These are phyloP conservation scores for Rheum nobile DNA, from an alignment of 148 eudicot species.

Conservation along the genomic window DNA sequence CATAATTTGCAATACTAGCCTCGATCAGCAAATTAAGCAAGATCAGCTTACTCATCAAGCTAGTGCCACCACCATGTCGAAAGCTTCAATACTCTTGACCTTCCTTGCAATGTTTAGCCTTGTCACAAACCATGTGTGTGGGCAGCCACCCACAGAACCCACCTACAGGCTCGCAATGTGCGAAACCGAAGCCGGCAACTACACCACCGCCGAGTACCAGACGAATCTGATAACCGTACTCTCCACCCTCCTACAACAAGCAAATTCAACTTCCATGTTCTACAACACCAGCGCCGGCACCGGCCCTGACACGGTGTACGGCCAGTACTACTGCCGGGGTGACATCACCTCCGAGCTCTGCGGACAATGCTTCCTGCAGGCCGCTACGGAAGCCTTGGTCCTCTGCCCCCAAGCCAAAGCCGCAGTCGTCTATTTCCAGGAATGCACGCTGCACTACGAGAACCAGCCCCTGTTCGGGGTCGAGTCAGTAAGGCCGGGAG, in stretches of 20 bases:
- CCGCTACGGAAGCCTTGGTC: not conserved
- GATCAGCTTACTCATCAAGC: too few relatives aligned
- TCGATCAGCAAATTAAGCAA: too few relatives aligned
- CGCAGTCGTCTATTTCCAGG: not conserved
- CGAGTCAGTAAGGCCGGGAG: too few relatives aligned
- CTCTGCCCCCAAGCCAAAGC: not conserved
- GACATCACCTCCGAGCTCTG: not conserved
- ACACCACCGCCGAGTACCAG: not conserved
- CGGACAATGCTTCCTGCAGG: not conserved
- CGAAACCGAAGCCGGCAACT: not conserved
- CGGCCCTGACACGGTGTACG: not conserved
- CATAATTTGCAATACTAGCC: too few relatives aligned
- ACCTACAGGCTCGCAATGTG: not conserved
- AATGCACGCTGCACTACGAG: not conserved
- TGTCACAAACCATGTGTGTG: not conserved
- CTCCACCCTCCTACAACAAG: not conserved
- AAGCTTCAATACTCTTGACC: not conserved
- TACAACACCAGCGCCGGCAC: not conserved
- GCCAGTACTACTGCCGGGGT: not conserved
- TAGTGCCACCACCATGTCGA: too few relatives aligned
- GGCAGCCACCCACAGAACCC: not conserved
- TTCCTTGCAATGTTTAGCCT: not conserved
- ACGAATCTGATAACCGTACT: not conserved
- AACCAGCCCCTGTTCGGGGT: too few relatives aligned
- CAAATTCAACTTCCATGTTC: not conserved